Base-by-base conservation (phyloP, 2,329 filamentous ascomycete species). In the Bipolaris zeicola region DNA sequence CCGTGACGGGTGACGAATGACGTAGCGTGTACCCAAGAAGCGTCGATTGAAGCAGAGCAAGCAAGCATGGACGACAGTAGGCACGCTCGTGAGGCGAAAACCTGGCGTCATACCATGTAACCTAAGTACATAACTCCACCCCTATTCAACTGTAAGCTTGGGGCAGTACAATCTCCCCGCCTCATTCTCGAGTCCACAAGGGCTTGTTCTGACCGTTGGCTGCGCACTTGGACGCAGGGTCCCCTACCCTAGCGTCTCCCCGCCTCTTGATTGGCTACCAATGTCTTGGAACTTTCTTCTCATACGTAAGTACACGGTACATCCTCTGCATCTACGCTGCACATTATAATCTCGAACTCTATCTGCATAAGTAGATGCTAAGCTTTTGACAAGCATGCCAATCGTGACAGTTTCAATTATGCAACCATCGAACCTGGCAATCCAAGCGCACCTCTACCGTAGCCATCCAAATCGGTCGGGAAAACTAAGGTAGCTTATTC, bases 1-100 rank as follows among this genome's bases (percentile, higher is more conserved):
- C 50, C 55, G 55, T 57, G 55, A 57, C 50, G 45, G 46, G 44
- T 49, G 55, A 49, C 55, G 50, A 46, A 54, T 57, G 55, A 57
- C 55, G 55, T 57, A 52, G 55, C 55, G 41, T 44, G 55, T 57
- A 52, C 50, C 55, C 44, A 33, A 38, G 14, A n/a, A 24, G 20
- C 34, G 44, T 46, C 45, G 44, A 26, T 43, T 37, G 8, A 22
- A 43, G 31, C 24, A 42, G 33, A 53, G 44, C 33, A 56, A 37
- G 38, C 38, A 42, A 46, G 48, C 39, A 31, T n/a, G 18, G 10
- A 18, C 13, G 16, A 26, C 11, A 20, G 26, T 36, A 36, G 28
- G n/a, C 39, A 37, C 31, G 14, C 8, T 18, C 14, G 36, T 14
- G 18, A 13, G 10, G 31, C 31, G 14, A 16, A 13, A 26, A 7